phyloP scores from a whole-genome alignment of 73 alveolate genomes.

The Stentor roeselii region DNA sequence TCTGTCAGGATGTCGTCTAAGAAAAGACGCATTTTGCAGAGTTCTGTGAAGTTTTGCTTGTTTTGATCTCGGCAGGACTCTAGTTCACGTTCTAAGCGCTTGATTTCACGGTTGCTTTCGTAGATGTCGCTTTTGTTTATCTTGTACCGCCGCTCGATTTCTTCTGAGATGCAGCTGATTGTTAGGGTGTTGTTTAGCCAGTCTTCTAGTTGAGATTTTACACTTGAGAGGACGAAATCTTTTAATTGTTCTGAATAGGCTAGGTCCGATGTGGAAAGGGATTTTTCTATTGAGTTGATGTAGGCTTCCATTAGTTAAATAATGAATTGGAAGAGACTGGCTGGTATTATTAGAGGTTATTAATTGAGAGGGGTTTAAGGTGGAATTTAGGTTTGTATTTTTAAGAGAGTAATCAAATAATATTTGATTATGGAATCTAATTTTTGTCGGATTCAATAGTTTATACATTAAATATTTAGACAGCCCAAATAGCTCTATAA shows the following conservation, averaged over 20 bases:
- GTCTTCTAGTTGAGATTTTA: conserved; percentile 12
- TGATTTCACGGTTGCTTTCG: not conserved
- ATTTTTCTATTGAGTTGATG: too few relatives aligned
- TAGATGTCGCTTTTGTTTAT: not conserved
- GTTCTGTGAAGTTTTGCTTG: not conserved
- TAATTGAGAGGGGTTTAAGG: too few relatives aligned
- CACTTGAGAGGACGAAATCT: not conserved
- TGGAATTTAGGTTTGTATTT: too few relatives aligned
- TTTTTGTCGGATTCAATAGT: too few relatives aligned
- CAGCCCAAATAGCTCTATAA: too few relatives aligned
- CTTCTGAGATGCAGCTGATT: conserved; percentile 26
- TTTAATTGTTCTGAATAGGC: not conserved
- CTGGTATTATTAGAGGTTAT: too few relatives aligned
- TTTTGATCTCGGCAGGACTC: not conserved
- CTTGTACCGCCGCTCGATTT: conserved; percentile 15
- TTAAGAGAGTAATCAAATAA: too few relatives aligned
- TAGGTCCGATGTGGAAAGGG: too few relatives aligned
- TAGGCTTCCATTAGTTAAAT: too few relatives aligned
- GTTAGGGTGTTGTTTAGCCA: conserved; percentile 6
- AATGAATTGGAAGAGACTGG: too few relatives aligned
- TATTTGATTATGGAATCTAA: too few relatives aligned
- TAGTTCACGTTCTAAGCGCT: not conserved
- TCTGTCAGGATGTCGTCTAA: not conserved
- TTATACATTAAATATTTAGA: too few relatives aligned
- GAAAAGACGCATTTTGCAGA: not conserved